Conservation (phyloP, 1,139 yeast species). For the Lodderomyces theae region DNA sequence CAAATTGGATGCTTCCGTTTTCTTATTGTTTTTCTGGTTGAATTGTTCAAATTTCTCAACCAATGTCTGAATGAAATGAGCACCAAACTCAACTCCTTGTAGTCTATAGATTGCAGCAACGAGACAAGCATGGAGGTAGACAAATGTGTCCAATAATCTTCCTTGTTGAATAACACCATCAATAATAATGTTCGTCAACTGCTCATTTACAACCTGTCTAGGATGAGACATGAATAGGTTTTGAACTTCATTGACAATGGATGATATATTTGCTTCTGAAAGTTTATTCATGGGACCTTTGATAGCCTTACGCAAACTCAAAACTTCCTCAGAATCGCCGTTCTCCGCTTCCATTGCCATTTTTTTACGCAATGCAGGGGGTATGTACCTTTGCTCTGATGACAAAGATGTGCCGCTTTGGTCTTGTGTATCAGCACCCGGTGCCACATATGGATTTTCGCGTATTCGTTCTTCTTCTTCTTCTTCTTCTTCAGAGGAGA, state of each 20-base stretch:
- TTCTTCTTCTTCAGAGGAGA: conserved; percentile 17
- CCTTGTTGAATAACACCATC: conserved; percentile 67
- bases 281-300: conserved; percentile 83
- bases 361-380: conserved; percentile 75
- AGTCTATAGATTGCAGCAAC: conserved; percentile 71
- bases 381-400: conserved; percentile 53
- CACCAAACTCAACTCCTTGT: conserved; percentile 91
- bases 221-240: conserved; percentile 63
- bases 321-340: conserved; percentile 45
- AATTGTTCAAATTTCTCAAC: conserved; percentile 61
- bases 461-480: conserved; percentile 29
- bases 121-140: conserved; percentile 76
- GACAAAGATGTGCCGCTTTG: conserved; percentile 19
- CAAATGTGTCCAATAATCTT: conserved; percentile 70
- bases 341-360: conserved; percentile 35
- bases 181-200: conserved; percentile 58
- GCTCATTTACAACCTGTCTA: conserved; percentile 72
- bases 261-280: conserved; percentile 76
- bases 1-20: conserved; percentile 57
- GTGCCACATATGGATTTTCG: conserved; percentile 89
- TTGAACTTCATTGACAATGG: conserved; percentile 69
- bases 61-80: conserved; percentile 72
- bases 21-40: conserved; percentile 37
- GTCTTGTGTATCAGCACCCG: conserved; percentile 28
- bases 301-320: conserved; percentile 55